A percentile compares a stretch with the other conserved stretches of the same genome.
phyloP scores from a whole-genome alignment of 176 grass and related monocot species.

The Paspalum notatum region DNA sequence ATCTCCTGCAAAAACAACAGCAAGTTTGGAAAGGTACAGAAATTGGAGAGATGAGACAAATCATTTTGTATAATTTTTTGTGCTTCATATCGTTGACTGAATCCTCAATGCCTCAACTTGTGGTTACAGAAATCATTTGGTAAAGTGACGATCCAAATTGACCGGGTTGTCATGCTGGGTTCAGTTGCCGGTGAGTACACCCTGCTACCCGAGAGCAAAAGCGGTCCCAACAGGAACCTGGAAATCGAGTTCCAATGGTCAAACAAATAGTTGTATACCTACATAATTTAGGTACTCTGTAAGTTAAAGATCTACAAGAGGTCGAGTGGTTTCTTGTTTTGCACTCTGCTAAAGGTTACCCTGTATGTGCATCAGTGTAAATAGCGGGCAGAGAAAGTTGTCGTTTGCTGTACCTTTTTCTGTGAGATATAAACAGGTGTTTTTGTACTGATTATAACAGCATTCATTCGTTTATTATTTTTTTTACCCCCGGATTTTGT shows the following conservation, averaged over 20 bases:
- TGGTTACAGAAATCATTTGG: constrained; percentile 90
- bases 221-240: constrained; percentile 82
- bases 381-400: constrained; percentile 63
- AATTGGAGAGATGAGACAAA: constrained; percentile 18
- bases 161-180: constrained; percentile 97
- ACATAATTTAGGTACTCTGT: constrained; percentile 43
- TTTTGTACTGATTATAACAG: constrained; percentile 56
- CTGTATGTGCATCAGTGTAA: constrained; percentile 66
- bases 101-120: constrained; percentile 1
- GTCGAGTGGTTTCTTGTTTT: constrained; percentile 46
- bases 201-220: constrained; percentile 95
- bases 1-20: constrained; percentile 99
- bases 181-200: constrained; percentile 95
- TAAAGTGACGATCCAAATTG: constrained; percentile 96
- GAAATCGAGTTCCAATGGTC: constrained; percentile 99
- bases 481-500: constrained; percentile 35
- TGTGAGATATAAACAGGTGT: constrained; percentile 48
- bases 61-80: neutral
- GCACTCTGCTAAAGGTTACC: constrained; percentile 52
- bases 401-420: constrained; percentile 41
- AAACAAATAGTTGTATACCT: constrained; percentile 73
- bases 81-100: neutral
- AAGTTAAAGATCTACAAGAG: constrained; percentile 53
- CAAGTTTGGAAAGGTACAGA: constrained; percentile 93
- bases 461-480: constrained; percentile 61